Base-by-base conservation (phyloP, 345 rosid species). In the Aquilaria sinensis region DNA sequence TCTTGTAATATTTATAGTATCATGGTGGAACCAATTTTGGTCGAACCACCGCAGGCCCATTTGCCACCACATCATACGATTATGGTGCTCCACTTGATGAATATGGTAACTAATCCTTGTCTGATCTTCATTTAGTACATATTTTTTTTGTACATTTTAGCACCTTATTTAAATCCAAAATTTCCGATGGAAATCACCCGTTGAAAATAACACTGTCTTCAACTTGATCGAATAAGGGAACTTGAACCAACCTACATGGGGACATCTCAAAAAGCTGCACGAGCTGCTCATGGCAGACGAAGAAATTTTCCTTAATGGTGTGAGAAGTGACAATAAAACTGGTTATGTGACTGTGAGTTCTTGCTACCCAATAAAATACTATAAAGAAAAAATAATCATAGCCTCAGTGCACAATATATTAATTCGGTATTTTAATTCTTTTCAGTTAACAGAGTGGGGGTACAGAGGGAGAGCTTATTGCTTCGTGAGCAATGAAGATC, bases 1-100 rank as follows among this genome's bases (percentile, higher is more conserved):
- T 16, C 10, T 14, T 52, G 14, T 49, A 11, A 47, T 12, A 5
- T 68, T 65, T 55, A 0, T 16, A 84, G 85, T 86, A 78, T 53
- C 89, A 81, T 51, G 92, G 92, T 32, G 92, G 92, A 12, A 86
- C 84, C 10, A 84, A 84, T 51, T 84, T 81, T 59, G 85, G 84
- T 29, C 75, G 82, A 67, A 76, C 75, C 2, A 72, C 86, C 0
- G 89, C 87, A n/a, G 92, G 87, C 67, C 89, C 89, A 63, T 83
- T 75, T 55, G 74, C 80, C 23, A 76, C 81, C 2, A 81, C 92
- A 16, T 66, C 83, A 29, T 81, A 80, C 68, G 87, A 81, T 51
- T 81, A 81, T 62, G 73, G 78, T 75, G 89, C 87, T 32, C 87
- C 84, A 5, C 65, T 86, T 1, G 78, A 78, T 60, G 91, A 85